These are phyloP conservation scores for Peniophora sp. DNA, from an alignment of 1,284 basidiomycete genomes.

Conservation along the genomic window DNA sequence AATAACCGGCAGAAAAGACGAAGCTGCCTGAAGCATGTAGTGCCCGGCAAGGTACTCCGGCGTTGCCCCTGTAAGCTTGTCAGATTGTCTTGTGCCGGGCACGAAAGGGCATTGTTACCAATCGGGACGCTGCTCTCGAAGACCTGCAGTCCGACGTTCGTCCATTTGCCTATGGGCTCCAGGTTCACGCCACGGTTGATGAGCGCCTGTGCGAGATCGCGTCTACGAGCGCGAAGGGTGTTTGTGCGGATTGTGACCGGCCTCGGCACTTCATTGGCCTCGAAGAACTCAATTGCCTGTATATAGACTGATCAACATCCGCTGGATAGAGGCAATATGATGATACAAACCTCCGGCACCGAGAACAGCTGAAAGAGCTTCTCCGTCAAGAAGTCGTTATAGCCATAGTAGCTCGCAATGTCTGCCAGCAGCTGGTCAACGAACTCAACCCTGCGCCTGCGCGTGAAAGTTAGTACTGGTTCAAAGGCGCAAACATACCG, in stretches of 20 bases:
- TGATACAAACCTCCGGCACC: constrained; percentile 71
- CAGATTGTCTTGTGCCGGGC: not conserved
- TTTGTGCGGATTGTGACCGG: constrained; percentile 99
- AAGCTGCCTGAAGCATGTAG: constrained; percentile 99
- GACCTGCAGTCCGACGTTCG: constrained; percentile 95
- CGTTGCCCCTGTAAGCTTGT: constrained; percentile 61
- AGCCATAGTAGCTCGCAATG: constrained; percentile 94
- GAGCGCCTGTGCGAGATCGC: constrained; percentile 91
- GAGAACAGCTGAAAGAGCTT: constrained; percentile 94
- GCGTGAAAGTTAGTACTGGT: constrained; percentile 1
- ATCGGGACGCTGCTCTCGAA: constrained; percentile 97
- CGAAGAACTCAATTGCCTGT: constrained; percentile 96
- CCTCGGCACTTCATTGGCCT: constrained; percentile 93
- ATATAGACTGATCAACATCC: constrained; percentile 7
- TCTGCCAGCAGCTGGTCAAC: constrained; percentile 83
- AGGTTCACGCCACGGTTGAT: constrained; percentile 96
- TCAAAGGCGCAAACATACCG: not conserved
- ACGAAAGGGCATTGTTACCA: constrained; percentile 30
- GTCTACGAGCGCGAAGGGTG: constrained; percentile 87
- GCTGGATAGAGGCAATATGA: constrained; percentile 5
- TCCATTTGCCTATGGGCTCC: constrained; percentile 98
- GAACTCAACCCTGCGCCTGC: constrained; percentile 83
- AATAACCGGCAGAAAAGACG: constrained; percentile 98
- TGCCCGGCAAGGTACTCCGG: constrained; percentile 99
- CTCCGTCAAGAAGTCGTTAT: constrained; percentile 92